phyloP scores from a whole-genome alignment of 1,139 yeast genomes.

The Suhomyces chickasaworum region DNA sequence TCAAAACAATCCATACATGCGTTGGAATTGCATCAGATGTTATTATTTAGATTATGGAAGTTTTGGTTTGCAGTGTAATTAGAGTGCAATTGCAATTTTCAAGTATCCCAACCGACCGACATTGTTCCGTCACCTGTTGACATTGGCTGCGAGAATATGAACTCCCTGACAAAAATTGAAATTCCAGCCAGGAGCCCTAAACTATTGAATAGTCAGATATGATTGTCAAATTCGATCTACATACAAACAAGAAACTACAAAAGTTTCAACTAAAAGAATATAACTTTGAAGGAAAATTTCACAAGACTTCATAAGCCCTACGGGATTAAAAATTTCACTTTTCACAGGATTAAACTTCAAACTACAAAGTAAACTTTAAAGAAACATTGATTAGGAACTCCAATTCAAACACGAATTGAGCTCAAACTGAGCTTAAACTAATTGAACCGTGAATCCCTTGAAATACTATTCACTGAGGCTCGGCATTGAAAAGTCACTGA shows the following conservation, averaged over 20 bases:
- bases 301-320: background rate
- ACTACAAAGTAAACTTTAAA: background rate
- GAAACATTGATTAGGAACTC: background rate
- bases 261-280: no score
- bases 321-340: no score
- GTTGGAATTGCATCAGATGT: background rate
- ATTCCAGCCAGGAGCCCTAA: background rate
- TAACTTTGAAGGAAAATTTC: background rate
- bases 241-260: no score
- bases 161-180: background rate
- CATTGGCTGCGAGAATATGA: background rate
- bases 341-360: background rate
- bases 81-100: background rate
- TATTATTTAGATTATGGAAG: no score
- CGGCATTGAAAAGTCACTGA: no score
- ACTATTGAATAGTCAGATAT: background rate
- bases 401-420: no score
- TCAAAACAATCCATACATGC: background rate
- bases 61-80: no score
- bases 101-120: background rate
- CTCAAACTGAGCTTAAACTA: no score
- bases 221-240: background rate
- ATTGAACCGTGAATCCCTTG: no score
- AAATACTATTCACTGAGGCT: background rate
- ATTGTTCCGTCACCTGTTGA: background rate